Evolutionary conservation across 345 rosid species (phyloP).

Genomic region (Erucastrum elatum): DNA sequence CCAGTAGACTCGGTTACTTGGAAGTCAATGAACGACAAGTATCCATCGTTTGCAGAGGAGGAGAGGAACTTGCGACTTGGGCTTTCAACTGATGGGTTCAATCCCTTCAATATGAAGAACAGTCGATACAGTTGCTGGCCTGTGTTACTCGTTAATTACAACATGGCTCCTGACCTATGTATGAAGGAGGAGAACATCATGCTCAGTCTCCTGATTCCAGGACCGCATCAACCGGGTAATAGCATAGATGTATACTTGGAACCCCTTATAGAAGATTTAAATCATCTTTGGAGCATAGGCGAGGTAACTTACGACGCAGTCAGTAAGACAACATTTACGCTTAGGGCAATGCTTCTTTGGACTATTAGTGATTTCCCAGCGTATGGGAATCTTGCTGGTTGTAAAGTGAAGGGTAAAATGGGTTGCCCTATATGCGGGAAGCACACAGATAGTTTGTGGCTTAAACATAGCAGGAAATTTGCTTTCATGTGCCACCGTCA

Average conservation of each 20-base stretch:
- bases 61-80: not conserved
- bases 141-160: not conserved
- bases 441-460: not conserved
- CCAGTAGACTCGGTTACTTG: not conserved
- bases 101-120: not conserved
- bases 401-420: not conserved
- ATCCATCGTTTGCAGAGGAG: not conserved
- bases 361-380: not conserved
- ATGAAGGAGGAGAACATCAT: not conserved
- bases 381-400: not conserved
- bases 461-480: not conserved
- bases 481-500: not conserved
- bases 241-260: not conserved
- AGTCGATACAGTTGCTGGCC: not conserved
- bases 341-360: not conserved
- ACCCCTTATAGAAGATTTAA: not conserved
- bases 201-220: not conserved
- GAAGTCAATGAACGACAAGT: not conserved
- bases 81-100: not conserved
- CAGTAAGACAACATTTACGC: not conserved
- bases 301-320: not conserved
- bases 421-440: not conserved
- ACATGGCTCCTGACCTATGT: not conserved
- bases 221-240: not conserved
- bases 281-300: not conserved